These are phyloP conservation scores for Rhodofomes roseus DNA, from an alignment of 1,284 basidiomycete species.

Conservation along the genomic window DNA sequence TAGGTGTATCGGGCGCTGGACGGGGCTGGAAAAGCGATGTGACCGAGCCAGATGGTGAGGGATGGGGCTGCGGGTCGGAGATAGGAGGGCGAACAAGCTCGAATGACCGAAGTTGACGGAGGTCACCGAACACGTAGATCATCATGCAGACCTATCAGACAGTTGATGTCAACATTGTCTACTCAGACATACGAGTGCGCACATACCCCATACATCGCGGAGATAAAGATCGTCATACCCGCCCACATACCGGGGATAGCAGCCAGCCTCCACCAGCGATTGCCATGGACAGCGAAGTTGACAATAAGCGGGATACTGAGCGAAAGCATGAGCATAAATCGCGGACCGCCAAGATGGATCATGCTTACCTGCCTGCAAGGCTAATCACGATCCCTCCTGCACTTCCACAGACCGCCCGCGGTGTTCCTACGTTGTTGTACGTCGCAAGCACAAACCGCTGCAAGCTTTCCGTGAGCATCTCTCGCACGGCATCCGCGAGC, in stretches of 20 bases:
- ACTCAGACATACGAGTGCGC: not conserved
- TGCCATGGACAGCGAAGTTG: slow-evolving; percentile 39
- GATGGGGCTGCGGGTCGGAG: slow-evolving; percentile 39
- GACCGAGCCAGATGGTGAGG: slow-evolving; percentile 10
- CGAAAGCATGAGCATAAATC: slow-evolving; percentile 15
- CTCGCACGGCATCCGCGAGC: slow-evolving; percentile 51
- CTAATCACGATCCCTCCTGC: slow-evolving; percentile 47
- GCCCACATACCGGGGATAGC: slow-evolving; percentile 69
- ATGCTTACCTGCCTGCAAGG: slow-evolving; percentile 24
- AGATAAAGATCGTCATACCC: slow-evolving; percentile 58
- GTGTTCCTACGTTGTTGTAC: slow-evolving; percentile 73
- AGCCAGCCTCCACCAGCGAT: slow-evolving; percentile 54
- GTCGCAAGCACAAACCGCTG: slow-evolving; percentile 66
- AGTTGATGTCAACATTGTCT: not conserved
- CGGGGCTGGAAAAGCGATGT: not conserved
- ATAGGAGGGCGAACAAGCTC: slow-evolving; percentile 66
- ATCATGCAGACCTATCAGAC: slow-evolving; percentile 45
- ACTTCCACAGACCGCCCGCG: slow-evolving; percentile 65
- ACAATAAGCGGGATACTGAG: slow-evolving; percentile 47
- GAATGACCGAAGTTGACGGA: slow-evolving; percentile 73
- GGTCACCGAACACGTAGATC: slow-evolving; percentile 78
- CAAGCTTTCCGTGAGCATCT: slow-evolving; percentile 61
- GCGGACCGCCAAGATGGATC: not conserved
- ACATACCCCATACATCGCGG: slow-evolving; percentile 59
- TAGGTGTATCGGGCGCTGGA: not conserved